A percentile compares a stretch with the other conserved stretches of the same genome.
Conservation (phyloP, 371 early-diverging fungal species). For the Ordospora pajunii region DNA sequence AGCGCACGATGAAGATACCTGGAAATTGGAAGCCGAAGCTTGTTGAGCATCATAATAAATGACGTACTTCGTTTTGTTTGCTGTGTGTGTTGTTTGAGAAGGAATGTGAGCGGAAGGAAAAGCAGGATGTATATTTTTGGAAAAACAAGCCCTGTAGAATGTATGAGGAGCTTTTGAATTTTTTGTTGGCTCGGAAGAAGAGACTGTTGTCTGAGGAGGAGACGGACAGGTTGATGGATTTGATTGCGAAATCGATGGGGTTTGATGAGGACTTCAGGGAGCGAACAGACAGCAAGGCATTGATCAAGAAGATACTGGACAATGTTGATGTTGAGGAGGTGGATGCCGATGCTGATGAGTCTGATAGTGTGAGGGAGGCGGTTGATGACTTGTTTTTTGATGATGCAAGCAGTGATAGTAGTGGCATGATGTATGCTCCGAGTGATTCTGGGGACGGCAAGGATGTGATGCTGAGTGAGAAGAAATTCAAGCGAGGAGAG, state of each 20-base stretch:
- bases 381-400: slow-evolving; percentile 11
- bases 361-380: not conserved
- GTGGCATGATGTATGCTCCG: not conserved
- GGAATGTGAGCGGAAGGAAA: not conserved
- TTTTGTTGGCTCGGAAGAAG: slow-evolving; percentile 10
- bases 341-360: not conserved
- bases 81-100: not conserved
- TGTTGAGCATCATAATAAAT: slow-evolving; percentile 24
- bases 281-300: not conserved
- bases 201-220: slow-evolving; percentile 26
- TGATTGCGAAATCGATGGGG: slow-evolving; percentile 17
- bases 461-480: not conserved
- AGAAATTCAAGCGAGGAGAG: slow-evolving; percentile 15
- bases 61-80: slow-evolving; percentile 3
- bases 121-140: not conserved
- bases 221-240: slow-evolving; percentile 3
- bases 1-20: slow-evolving; percentile 85
- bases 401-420: not conserved
- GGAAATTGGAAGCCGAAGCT: slow-evolving; percentile 78
- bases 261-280: not conserved
- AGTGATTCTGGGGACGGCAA: not conserved
- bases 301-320: not conserved
- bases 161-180: slow-evolving; percentile 32
- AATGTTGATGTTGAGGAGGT: not conserved
- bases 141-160: slow-evolving; percentile 1